These are phyloP conservation scores for Aureobasidium sp. DNA, from an alignment of 2,329 filamentous ascomycete species.

Conservation along the genomic window DNA sequence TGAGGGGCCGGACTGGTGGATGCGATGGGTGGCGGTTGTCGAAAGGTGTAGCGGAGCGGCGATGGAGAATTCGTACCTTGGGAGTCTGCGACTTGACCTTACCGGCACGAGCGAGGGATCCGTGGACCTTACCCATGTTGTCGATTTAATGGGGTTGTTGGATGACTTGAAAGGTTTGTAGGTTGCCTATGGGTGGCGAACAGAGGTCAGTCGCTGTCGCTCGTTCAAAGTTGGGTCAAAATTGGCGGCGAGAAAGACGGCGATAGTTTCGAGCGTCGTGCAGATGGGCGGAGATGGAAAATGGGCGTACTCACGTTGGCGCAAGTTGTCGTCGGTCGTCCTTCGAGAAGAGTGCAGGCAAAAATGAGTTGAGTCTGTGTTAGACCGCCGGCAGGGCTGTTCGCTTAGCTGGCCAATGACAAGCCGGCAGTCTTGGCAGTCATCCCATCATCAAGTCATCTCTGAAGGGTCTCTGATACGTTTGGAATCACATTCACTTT, in stretches of 20 bases:
- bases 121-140: conserved; percentile 90
- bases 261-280: not conserved
- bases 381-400: not conserved
- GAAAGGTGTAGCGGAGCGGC: conserved; percentile 19
- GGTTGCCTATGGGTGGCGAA: conserved; percentile 15
- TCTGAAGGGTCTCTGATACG: not conserved
- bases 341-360: conserved; percentile 4
- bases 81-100: conserved; percentile 97
- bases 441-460: not conserved
- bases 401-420: conserved; percentile 1
- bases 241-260: not conserved
- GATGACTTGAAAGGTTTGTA: conserved; percentile 9
- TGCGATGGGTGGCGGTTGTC: conserved; percentile 24
- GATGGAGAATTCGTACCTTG: conserved; percentile 56
- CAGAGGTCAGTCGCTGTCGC: conserved; percentile 14
- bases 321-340: conserved; percentile 15
- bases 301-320: conserved; percentile 12
- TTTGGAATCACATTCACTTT: not conserved
- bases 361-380: conserved; percentile 7
- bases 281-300: not conserved
- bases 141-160: conserved; percentile 31
- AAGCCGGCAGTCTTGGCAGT: not conserved
- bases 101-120: conserved; percentile 89
- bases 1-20: not conserved
- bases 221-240: not conserved